These are phyloP conservation scores for Myxozyma geophila DNA, from an alignment of 805 yeast species.

Conservation along the genomic window DNA sequence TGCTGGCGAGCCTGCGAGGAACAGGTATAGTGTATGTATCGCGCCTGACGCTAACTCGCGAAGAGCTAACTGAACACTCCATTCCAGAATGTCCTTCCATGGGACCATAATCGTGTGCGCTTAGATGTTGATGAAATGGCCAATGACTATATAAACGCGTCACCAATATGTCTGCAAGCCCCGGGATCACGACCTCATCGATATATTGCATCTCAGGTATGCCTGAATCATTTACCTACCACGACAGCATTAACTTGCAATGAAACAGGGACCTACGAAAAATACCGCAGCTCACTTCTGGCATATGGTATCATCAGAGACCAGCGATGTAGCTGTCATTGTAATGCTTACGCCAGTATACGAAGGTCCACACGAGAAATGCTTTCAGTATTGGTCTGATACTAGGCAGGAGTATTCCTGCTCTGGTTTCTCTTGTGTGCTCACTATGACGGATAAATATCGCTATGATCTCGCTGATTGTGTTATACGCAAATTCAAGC, in stretches of 20 bases:
- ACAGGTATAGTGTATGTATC: constrained; percentile 10
- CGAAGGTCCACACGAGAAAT: constrained; percentile 80
- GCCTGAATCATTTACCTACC: neutral
- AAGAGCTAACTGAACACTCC: neutral
- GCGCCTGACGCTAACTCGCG: neutral
- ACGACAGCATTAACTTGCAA: neutral
- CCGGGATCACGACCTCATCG: constrained; percentile 35
- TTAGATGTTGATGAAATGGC: constrained; percentile 43
- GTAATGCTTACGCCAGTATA: constrained; percentile 77
- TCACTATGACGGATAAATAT: constrained; percentile 3
- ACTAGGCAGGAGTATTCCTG: constrained; percentile 45
- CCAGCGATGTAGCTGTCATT: constrained; percentile 64
- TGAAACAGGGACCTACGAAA: constrained; percentile 74
- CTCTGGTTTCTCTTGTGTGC: constrained; percentile 8
- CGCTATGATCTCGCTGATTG: constrained; percentile 26
- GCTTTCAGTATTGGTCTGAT: constrained; percentile 79
- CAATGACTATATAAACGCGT: constrained; percentile 83
- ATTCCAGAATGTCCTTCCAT: constrained; percentile 61
- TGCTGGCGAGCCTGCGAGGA: neutral
- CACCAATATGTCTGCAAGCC: constrained; percentile 59
- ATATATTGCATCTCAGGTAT: constrained; percentile 50
- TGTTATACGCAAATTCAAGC: constrained; percentile 26
- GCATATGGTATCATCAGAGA: constrained; percentile 70
- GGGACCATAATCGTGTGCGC: constrained; percentile 73
- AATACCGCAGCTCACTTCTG: constrained; percentile 83